phyloP scores from a whole-genome alignment of 768 basidiomycete species.

The Trametes coccinea region DNA sequence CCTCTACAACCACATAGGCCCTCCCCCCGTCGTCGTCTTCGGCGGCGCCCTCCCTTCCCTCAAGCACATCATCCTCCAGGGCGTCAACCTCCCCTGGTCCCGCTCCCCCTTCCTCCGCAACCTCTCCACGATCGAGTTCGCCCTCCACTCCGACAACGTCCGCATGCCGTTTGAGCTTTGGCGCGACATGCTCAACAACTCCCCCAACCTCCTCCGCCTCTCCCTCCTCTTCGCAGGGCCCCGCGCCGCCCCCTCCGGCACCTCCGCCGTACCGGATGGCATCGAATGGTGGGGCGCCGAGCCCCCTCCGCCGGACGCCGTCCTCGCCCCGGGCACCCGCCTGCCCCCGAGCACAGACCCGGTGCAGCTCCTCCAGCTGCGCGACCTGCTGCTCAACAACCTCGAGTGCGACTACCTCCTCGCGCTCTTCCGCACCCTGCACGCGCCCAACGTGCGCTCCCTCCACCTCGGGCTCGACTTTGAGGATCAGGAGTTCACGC shows the following conservation, averaged over 20 bases:
- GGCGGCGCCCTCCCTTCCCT: conserved; percentile 51
- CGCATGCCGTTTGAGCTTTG: conserved; percentile 56
- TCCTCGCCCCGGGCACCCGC: conserved; percentile 35
- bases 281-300: conserved; percentile 37
- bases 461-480: conserved; percentile 51
- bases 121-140: conserved; percentile 55
- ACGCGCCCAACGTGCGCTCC: conserved; percentile 44
- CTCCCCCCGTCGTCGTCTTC: conserved; percentile 60
- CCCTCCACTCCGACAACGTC: conserved; percentile 59
- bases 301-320: conserved; percentile 33
- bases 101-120: conserved; percentile 53
- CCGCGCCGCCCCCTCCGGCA: conserved; percentile 26
- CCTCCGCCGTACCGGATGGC: conserved; percentile 20
- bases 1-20: conserved; percentile 56
- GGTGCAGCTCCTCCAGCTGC: conserved; percentile 35
- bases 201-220: conserved; percentile 48
- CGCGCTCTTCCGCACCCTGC: conserved; percentile 45
- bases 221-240: conserved; percentile 64
- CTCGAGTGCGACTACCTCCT: conserved; percentile 57
- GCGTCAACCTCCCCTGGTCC: conserved; percentile 66
- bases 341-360: conserved; percentile 44
- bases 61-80: conserved; percentile 59
- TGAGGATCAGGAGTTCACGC: conserved; percentile 47
- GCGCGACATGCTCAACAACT: conserved; percentile 52
- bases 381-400: conserved; percentile 52